A percentile compares a stretch with the other conserved stretches of the same genome.
Evolutionary conservation across 2,329 filamentous ascomycete species (phyloP).

Genomic region (Fonsecaea erecta): DNA sequence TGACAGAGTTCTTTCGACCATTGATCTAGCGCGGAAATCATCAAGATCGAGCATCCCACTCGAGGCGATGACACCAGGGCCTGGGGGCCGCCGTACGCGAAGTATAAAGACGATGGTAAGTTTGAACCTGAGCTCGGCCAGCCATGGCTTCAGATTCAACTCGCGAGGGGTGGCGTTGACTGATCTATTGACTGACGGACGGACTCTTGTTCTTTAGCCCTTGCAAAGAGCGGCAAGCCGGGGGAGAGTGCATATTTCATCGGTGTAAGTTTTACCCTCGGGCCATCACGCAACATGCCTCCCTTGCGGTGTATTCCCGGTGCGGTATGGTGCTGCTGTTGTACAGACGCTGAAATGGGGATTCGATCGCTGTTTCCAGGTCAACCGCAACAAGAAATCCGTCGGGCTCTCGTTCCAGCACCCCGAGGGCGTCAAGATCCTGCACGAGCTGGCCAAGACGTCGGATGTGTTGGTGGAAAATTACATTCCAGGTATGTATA

Average conservation of each 20-base stretch:
- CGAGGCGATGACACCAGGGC: slow-evolving; percentile 92
- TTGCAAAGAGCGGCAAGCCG: slow-evolving; percentile 48
- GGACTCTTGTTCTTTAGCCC: slow-evolving; percentile 7
- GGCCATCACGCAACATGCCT: neutral
- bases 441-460: slow-evolving; percentile 80
- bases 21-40: slow-evolving; percentile 77
- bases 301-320: too few relatives aligned
- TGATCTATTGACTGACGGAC: too few relatives aligned
- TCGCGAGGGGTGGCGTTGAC: neutral
- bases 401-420: slow-evolving; percentile 89
- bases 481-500: slow-evolving; percentile 79
- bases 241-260: slow-evolving; percentile 97
- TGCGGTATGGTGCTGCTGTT: too few relatives aligned
- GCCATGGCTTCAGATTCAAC: neutral
- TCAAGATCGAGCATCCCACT: slow-evolving; percentile 94
- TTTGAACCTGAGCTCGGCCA: slow-evolving; percentile 51
- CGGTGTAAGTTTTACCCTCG: slow-evolving; percentile 61
- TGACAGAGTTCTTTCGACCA: slow-evolving; percentile 5
- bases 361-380: slow-evolving; percentile 55
- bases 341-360: neutral
- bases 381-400: slow-evolving; percentile 97
- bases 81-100: slow-evolving; percentile 94
- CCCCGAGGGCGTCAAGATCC: slow-evolving; percentile 77
- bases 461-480: slow-evolving; percentile 97
- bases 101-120: slow-evolving; percentile 66